Conservation (phyloP, 345 rosid species). For the Dipteronia sinensis region DNA sequence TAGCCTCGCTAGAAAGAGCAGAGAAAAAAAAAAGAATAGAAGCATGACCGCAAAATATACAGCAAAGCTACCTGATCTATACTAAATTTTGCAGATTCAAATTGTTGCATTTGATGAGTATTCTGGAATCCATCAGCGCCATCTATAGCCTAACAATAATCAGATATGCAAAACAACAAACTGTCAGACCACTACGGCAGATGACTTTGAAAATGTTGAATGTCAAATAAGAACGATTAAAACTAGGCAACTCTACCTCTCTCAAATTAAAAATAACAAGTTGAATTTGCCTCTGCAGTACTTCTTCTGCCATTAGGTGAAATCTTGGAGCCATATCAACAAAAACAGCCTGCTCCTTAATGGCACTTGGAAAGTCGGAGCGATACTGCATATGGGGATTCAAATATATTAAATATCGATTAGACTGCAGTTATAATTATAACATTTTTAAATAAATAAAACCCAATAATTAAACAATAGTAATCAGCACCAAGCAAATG, state of each 20-base stretch:
- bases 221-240: slow-evolving; percentile 11
- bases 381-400: slow-evolving; percentile 62
- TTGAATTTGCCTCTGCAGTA: slow-evolving; percentile 78
- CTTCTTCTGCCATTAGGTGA: slow-evolving; percentile 80
- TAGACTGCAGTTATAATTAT: not conserved
- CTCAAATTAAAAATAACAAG: slow-evolving; percentile 65
- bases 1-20: slow-evolving; percentile 13
- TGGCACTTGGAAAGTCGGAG: slow-evolving; percentile 66
- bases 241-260: slow-evolving; percentile 54
- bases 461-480: slow-evolving; percentile 10
- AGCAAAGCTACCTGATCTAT: slow-evolving; percentile 69
- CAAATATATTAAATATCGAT: not conserved
- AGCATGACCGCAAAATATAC: slow-evolving; percentile 19
- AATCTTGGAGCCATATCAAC: slow-evolving; percentile 90
- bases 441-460: slow-evolving; percentile 16
- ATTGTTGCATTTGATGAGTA: slow-evolving; percentile 78
- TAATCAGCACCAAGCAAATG: not conserved
- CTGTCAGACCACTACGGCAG: not conserved
- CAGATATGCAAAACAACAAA: slow-evolving; percentile 12
- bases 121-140: slow-evolving; percentile 95
- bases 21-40: slow-evolving; percentile 3
- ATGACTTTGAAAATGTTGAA: slow-evolving; percentile 1
- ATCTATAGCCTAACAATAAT: slow-evolving; percentile 68
- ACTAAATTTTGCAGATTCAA: slow-evolving; percentile 85
- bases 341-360: slow-evolving; percentile 85